Percentiles rank a stretch among this genome's conserved stretches.
These are phyloP conservation scores for Microglena sp. DNA, from an alignment of 139 green algal species.

Conservation along the genomic window DNA sequence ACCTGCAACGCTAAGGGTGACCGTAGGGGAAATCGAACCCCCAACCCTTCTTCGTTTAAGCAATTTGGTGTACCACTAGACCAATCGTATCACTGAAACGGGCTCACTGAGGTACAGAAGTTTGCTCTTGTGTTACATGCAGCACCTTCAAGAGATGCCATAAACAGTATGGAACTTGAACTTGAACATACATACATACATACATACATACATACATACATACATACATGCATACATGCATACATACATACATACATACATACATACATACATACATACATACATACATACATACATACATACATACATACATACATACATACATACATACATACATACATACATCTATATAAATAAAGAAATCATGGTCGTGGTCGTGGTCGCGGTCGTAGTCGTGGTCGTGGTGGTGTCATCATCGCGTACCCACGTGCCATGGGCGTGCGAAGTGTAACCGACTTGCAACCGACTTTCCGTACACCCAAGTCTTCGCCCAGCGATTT, in stretches of 20 bases:
- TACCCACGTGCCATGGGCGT: no score
- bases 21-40: no score
- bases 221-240: slow-evolving; percentile 3
- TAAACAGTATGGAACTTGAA: neutral
- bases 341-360: no score
- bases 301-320: neutral
- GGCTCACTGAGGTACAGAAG: neutral
- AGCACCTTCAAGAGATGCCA: neutral
- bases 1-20: no score
- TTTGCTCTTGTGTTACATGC: neutral
- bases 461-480: no score
- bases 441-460: no score
- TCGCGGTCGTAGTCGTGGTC: no score
- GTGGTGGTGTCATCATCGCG: no score
- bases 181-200: neutral
- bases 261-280: neutral
- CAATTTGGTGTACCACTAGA: no score
- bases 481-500: no score
- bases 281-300: neutral
- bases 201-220: neutral
- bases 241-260: slow-evolving; percentile 1
- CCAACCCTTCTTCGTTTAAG: no score
- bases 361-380: no score
- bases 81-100: neutral
- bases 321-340: neutral